A percentile compares a stretch with the other conserved stretches of the same genome.
These are phyloP conservation scores for Discostella stelligeroides DNA, from an alignment of 108 stramenopile species.

Conservation along the genomic window DNA sequence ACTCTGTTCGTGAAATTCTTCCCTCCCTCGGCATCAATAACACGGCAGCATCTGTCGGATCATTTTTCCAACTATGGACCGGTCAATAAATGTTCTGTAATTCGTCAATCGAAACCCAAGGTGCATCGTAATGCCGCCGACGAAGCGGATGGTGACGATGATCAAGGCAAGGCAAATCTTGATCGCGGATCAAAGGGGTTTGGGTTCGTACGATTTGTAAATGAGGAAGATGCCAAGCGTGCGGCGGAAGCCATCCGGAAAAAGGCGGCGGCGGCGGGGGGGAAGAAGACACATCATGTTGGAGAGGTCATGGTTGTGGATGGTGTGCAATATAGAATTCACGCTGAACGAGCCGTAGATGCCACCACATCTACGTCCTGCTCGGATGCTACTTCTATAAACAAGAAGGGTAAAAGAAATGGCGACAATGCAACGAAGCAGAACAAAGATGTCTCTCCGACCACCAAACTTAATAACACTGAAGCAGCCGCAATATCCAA, in stretches of 20 bases:
- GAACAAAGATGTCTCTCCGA: no score
- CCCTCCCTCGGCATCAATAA: constrained; percentile 65
- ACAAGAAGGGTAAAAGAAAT: not conserved
- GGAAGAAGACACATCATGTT: constrained; percentile 3
- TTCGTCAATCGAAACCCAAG: constrained; percentile 43
- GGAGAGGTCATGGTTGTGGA: constrained; percentile 59
- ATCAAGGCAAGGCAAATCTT: constrained; percentile 26
- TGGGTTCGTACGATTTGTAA: constrained; percentile 80
- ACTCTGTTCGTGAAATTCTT: constrained; percentile 78
- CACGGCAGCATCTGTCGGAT: constrained; percentile 72
- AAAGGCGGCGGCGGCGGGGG: constrained; percentile 30
- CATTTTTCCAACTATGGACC: constrained; percentile 85
- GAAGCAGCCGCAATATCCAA: constrained; percentile 1
- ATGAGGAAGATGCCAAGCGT: constrained; percentile 66
- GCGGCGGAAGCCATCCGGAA: constrained; percentile 49
- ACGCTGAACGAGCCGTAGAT: constrained; percentile 65
- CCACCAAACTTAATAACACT: no score
- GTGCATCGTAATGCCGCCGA: constrained; percentile 10
- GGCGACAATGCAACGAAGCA: constrained; percentile 17
- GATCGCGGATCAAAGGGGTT: constrained; percentile 57
- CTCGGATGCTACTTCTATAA: not conserved
- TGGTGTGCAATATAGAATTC: constrained; percentile 50
- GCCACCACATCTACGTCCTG: constrained; percentile 8
- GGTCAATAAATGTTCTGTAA: constrained; percentile 81
- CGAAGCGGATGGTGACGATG: constrained; percentile 20